These are phyloP conservation scores for Pleurotus salmoneostramineus DNA, from an alignment of 768 basidiomycete species.

Conservation along the genomic window DNA sequence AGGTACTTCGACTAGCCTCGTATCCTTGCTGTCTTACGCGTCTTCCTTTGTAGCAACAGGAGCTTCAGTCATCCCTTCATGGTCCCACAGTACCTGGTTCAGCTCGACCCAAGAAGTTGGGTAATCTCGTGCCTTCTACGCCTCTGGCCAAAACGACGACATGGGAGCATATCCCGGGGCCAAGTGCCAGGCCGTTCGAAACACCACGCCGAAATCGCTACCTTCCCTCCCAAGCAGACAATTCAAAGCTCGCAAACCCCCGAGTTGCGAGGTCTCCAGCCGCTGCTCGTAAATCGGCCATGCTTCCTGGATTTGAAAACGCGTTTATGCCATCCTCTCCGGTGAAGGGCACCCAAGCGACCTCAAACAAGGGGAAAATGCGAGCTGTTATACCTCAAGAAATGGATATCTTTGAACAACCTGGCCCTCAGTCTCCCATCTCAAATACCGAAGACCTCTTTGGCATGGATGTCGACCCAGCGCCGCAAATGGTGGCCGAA, in stretches of 20 bases:
- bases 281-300: slow-evolving; percentile 20
- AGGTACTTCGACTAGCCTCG: slow-evolving; percentile 33
- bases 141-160: slow-evolving; percentile 28
- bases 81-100: slow-evolving; percentile 37
- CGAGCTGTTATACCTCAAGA: neutral
- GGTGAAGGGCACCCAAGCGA: slow-evolving; percentile 18
- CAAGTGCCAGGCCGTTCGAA: slow-evolving; percentile 24
- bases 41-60: slow-evolving; percentile 52
- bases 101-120: slow-evolving; percentile 35
- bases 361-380: slow-evolving; percentile 12
- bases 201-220: slow-evolving; percentile 36
- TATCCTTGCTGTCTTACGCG: slow-evolving; percentile 8
- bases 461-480: slow-evolving; percentile 15
- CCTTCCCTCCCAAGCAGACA: slow-evolving; percentile 16
- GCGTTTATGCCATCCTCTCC: slow-evolving; percentile 42
- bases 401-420: neutral
- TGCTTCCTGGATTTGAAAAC: slow-evolving; percentile 53
- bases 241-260: slow-evolving; percentile 12
- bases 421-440: slow-evolving; percentile 1
- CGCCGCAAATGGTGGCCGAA: neutral
- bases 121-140: slow-evolving; percentile 32
- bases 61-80: slow-evolving; percentile 53
- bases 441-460: slow-evolving; percentile 9
- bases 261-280: slow-evolving; percentile 12
- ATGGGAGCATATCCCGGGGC: slow-evolving; percentile 26